Conservation (phyloP, 2,329 filamentous ascomycete genomes). For the Colletotrichum eleusines region DNA sequence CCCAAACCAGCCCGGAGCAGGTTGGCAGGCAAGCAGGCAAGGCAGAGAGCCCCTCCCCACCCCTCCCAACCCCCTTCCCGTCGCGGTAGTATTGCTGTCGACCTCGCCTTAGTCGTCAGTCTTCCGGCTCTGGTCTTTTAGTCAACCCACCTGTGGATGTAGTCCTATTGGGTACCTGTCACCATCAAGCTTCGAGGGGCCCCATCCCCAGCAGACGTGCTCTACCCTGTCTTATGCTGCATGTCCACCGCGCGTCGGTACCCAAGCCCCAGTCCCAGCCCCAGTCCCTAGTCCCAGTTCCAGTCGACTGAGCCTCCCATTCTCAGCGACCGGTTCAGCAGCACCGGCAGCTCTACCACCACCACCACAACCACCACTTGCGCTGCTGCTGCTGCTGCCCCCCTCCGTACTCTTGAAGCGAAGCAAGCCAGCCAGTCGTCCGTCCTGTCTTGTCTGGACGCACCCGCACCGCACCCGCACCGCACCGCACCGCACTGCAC, state of each 20-base stretch:
- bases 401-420: conserved; percentile 1
- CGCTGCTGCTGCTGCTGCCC: not conserved
- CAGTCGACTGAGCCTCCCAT: conserved; percentile 36
- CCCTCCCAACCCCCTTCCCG: not conserved
- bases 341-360: conserved; percentile 6
- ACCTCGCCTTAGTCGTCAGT: conserved; percentile 26
- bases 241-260: conserved; percentile 32
- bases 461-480: conserved; percentile 36
- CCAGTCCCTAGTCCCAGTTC: conserved; percentile 8
- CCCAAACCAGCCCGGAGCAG: not conserved
- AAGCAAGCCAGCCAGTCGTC: conserved; percentile 25
- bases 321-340: conserved; percentile 32
- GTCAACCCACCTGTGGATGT: conserved; percentile 38
- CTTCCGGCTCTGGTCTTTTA: conserved; percentile 18
- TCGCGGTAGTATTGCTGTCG: conserved; percentile 37
- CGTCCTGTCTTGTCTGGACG: conserved; percentile 38
- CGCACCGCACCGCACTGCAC: conserved; percentile 33
- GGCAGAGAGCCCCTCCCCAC: not conserved
- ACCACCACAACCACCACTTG: conserved; percentile 24
- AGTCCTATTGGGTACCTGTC: conserved; percentile 42
- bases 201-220: conserved; percentile 42
- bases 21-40: not conserved
- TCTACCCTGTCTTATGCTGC: conserved; percentile 41
- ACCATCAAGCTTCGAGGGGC: conserved; percentile 44
- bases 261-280: conserved; percentile 11